These are phyloP conservation scores for Ophiostoma sp. DNA, from an alignment of 2,329 filamentous ascomycete species.

Conservation along the genomic window DNA sequence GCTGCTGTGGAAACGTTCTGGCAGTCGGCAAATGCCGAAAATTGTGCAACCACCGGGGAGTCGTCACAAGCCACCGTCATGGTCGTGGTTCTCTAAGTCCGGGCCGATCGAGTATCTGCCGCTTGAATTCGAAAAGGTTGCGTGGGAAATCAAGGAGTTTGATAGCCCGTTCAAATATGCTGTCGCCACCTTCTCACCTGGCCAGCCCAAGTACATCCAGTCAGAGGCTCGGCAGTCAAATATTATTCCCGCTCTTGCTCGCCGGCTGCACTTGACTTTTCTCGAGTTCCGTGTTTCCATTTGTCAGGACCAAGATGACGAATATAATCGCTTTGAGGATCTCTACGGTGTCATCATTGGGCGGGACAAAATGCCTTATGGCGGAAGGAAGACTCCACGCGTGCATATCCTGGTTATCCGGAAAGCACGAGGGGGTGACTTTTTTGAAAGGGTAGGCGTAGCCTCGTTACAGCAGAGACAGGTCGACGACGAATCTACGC, in stretches of 20 bases:
- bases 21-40: not conserved
- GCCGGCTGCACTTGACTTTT: no score
- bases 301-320: not conserved
- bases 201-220: no score
- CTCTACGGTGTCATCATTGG: not conserved
- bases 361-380: not conserved
- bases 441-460: not conserved
- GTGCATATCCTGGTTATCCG: not conserved
- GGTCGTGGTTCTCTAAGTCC: not conserved
- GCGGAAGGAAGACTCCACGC: not conserved
- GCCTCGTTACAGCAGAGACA: not conserved
- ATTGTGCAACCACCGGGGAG: not conserved
- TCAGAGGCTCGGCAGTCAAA: no score
- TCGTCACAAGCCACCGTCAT: not conserved
- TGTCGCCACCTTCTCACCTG: no score
- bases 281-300: no score
- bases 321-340: not conserved
- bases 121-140: not conserved
- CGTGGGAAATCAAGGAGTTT: not conserved
- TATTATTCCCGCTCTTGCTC: no score
- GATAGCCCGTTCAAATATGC: not conserved
- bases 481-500: not conserved
- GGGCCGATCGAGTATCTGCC: not conserved
- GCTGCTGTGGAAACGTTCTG: not conserved
- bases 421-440: not conserved